Conservation (phyloP, 2,329 filamentous ascomycete species). For the Pseudopyrenochaeta lycopersici region DNA sequence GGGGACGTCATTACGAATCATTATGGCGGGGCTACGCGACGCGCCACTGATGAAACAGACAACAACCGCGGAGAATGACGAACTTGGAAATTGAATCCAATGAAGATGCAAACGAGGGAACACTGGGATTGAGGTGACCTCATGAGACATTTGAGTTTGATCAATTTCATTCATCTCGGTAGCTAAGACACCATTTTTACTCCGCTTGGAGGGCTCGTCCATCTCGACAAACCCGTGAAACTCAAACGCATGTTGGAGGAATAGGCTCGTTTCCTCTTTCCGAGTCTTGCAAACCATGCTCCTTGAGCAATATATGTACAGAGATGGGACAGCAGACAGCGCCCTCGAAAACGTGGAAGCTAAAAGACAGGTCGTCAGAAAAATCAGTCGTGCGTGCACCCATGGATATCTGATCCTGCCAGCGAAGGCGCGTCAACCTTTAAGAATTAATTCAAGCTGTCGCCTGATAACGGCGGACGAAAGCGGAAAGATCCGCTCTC, state of each 20-base stretch:
- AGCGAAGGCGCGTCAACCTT: neutral
- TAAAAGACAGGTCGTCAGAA: neutral
- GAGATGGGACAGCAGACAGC: neutral
- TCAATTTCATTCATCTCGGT: slow-evolving; percentile 6
- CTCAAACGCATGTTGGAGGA: slow-evolving; percentile 3
- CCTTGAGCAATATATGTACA: slow-evolving; percentile 22
- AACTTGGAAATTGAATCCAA: neutral
- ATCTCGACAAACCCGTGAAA: slow-evolving; percentile 1
- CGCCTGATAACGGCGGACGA: neutral
- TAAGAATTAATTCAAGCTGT: neutral
- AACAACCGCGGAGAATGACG: slow-evolving; percentile 5
- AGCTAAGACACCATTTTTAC: slow-evolving; percentile 19
- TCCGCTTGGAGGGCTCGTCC: slow-evolving; percentile 3
- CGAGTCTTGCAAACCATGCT: slow-evolving; percentile 12
- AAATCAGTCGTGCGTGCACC: neutral
- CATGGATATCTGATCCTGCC: neutral
- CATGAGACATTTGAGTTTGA: neutral
- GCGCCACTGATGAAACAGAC: slow-evolving; percentile 15
- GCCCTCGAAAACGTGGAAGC: slow-evolving; percentile 1
- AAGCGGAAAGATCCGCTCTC: neutral
- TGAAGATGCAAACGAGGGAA: neutral
- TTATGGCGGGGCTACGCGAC: slow-evolving; percentile 24
- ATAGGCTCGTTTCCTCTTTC: neutral
- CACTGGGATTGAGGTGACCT: neutral
- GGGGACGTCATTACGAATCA: slow-evolving; percentile 28